Evolutionary conservation across 352 stramenopile genomes (phyloP).

Genomic region (Globisporangium rhizosaccharum): DNA sequence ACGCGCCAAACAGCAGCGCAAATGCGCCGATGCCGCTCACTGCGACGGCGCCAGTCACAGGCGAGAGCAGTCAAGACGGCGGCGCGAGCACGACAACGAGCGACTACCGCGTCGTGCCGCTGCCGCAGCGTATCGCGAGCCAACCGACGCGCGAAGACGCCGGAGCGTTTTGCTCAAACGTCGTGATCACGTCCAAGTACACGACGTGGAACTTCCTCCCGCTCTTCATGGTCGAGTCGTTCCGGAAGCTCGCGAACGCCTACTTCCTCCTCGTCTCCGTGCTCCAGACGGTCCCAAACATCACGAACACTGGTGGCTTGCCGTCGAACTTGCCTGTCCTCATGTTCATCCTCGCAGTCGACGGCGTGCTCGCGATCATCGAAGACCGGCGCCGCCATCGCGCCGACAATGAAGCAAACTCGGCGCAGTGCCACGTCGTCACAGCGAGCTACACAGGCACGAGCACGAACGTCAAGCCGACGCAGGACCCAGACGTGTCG

Average conservation of each 20-base stretch:
- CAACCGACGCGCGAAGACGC: slow-evolving; percentile 11
- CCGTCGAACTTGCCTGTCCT: slow-evolving; percentile 84
- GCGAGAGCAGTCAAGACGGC: neutral
- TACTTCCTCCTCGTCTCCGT: slow-evolving; percentile 91
- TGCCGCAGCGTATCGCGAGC: slow-evolving; percentile 29
- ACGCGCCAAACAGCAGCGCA: slow-evolving; percentile 5
- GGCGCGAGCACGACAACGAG: neutral
- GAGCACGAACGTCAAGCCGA: slow-evolving; percentile 23
- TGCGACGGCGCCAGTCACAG: slow-evolving; percentile 6
- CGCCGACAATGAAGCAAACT: slow-evolving; percentile 84
- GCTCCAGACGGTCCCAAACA: slow-evolving; percentile 69
- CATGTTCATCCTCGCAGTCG: slow-evolving; percentile 85
- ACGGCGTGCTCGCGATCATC: slow-evolving; percentile 78
- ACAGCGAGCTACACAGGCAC: slow-evolving; percentile 41
- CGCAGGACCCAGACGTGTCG: slow-evolving; percentile 34
- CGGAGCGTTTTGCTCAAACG: slow-evolving; percentile 66
- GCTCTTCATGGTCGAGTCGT: slow-evolving; percentile 84
- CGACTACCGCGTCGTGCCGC: slow-evolving; percentile 51
- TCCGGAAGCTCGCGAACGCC: slow-evolving; percentile 86
- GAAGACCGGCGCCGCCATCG: slow-evolving; percentile 78
- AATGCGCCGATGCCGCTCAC: slow-evolving; percentile 3
- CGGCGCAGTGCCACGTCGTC: slow-evolving; percentile 53
- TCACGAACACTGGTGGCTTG: slow-evolving; percentile 81
- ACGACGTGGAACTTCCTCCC: slow-evolving; percentile 87
- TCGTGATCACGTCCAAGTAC: slow-evolving; percentile 92